A percentile compares a stretch with the other conserved stretches of the same genome.
phyloP scores from a whole-genome alignment of 73 alveolate genomes.

The Breviolum minutum region DNA sequence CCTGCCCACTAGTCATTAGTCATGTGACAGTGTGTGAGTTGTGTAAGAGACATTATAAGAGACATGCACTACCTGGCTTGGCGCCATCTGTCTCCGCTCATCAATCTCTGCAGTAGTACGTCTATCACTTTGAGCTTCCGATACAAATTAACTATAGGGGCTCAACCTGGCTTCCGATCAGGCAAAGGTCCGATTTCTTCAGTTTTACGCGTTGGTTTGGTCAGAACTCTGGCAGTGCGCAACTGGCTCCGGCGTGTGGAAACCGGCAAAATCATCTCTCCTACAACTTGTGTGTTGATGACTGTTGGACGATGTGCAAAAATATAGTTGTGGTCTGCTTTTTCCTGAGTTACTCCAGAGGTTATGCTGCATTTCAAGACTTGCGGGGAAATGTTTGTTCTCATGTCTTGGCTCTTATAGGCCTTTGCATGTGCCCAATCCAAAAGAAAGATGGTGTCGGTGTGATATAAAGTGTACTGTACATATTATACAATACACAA shows the following conservation, averaged over 20 bases:
- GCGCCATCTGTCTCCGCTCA: not conserved
- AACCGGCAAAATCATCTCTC: not conserved
- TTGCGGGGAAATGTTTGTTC: too few species aligned
- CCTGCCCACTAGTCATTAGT: not conserved
- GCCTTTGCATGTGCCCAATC: too few species aligned
- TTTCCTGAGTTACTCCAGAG: not conserved
- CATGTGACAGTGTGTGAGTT: not conserved
- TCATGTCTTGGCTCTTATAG: too few species aligned
- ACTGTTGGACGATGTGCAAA: not conserved
- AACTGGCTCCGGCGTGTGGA: conserved; percentile 39
- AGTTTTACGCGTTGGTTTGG: not conserved
- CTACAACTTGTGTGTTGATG: too few species aligned
- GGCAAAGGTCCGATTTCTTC: not conserved
- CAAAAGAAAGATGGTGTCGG: too few species aligned
- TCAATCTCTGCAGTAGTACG: too few species aligned
- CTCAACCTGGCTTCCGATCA: too few species aligned
- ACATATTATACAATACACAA: too few species aligned
- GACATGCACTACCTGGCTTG: not conserved
- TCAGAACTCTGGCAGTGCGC: not conserved
- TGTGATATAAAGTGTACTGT: too few species aligned
- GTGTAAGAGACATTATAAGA: not conserved
- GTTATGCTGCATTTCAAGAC: not conserved
- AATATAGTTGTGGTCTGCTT: not conserved
- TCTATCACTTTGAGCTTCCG: too few species aligned
- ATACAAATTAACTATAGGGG: too few species aligned